These are phyloP conservation scores for Aegle marmelos DNA, from an alignment of 345 rosid species.

Conservation along the genomic window DNA sequence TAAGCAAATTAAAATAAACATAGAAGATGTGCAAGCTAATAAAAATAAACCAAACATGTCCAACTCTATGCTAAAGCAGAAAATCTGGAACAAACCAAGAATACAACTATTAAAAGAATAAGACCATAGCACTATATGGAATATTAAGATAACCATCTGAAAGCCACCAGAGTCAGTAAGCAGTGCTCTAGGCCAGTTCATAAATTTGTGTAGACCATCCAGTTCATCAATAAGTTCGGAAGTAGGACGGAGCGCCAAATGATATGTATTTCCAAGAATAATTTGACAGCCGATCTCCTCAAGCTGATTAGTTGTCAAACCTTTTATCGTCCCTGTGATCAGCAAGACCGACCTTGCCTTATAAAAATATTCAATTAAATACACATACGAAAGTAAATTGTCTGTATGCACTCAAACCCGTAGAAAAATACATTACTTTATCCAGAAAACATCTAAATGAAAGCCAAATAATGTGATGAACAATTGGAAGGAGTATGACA, in stretches of 20 bases:
- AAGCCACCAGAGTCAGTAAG: constrained; percentile 92
- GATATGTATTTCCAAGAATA: constrained; percentile 83
- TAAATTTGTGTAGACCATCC: constrained; percentile 79
- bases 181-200: constrained; percentile 83
- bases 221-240: constrained; percentile 74
- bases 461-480: not conserved
- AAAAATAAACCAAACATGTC: not conserved
- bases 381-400: not conserved
- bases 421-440: not conserved
- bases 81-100: not conserved
- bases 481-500: not conserved
- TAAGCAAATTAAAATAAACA: not conserved
- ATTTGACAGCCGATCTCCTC: constrained; percentile 91
- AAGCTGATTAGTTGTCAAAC: constrained; percentile 64
- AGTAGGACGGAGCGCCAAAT: constrained; percentile 78
- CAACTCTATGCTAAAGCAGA: not conserved
- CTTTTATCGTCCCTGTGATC: constrained; percentile 71
- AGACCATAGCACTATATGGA: not conserved
- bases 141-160: constrained; percentile 62
- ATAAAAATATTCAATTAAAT: not conserved
- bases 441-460: not conserved
- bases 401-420: not conserved
- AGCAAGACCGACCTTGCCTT: constrained; percentile 16
- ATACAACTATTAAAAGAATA: not conserved
- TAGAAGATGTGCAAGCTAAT: not conserved